Conservation (phyloP, 2,329 filamentous ascomycete genomes). For the Elsinoe batatas region DNA sequence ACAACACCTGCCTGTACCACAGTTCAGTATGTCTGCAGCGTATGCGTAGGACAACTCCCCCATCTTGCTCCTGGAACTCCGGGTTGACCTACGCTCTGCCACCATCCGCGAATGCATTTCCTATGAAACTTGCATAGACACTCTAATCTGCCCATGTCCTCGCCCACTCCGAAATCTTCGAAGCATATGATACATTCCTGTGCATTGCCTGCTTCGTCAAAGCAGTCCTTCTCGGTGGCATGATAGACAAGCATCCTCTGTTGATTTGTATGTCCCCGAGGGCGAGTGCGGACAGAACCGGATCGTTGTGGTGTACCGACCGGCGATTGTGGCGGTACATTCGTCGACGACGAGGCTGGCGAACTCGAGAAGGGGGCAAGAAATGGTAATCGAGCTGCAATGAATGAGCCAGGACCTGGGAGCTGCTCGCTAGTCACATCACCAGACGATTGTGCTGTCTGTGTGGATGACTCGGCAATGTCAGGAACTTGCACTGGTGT, state of each 20-base stretch:
- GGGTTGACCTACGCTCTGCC: constrained; percentile 29
- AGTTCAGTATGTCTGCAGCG: constrained; percentile 29
- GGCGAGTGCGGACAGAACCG: constrained; percentile 14
- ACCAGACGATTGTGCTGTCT: background rate
- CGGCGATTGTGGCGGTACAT: background rate
- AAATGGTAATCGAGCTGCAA: constrained; percentile 7
- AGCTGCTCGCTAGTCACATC: background rate
- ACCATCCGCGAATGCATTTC: constrained; percentile 51
- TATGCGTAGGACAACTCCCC: constrained; percentile 52
- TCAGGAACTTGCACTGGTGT: constrained; percentile 1
- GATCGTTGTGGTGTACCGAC: constrained; percentile 15
- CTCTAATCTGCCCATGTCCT: constrained; percentile 49
- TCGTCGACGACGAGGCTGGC: constrained; percentile 12
- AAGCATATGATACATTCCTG: constrained; percentile 57
- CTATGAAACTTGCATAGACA: constrained; percentile 57
- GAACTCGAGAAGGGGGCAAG: constrained; percentile 3
- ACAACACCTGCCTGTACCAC: background rate
- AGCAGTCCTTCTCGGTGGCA: constrained; percentile 55
- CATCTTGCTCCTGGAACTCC: constrained; percentile 34
- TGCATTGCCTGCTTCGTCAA: constrained; percentile 40
- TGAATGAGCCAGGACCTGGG: constrained; percentile 4
- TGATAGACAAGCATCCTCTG: constrained; percentile 43
- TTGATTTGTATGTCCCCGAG: constrained; percentile 19
- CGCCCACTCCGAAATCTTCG: constrained; percentile 52
- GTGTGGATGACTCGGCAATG: constrained; percentile 2